Base-by-base conservation (phyloP, 75 land plant genomes). In the Sequoia sempervirens region DNA sequence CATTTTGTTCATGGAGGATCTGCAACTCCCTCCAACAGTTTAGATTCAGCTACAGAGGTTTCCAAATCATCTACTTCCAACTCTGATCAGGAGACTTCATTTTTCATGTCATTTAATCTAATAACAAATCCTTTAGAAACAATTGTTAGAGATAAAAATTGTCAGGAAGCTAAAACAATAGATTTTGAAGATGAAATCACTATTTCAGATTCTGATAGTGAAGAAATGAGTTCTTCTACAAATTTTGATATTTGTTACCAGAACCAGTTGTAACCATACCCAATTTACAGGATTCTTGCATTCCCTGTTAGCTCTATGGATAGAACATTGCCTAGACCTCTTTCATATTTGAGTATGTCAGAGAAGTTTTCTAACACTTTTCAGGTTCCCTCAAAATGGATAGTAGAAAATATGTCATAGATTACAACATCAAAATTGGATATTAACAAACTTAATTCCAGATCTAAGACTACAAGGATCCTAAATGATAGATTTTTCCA, bases 21-120 rank as follows among this genome's bases (percentile, higher is more conserved):
- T 84, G 91, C 90, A 13, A 91, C 93, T 80, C 93, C 94, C 32
- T 84, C 88, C 20, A 93, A 94, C 75, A 96, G 97, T 80, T 97
- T 97, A 37, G 99, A 96, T 2, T 80, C 96, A 69, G 76, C 86
- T 2, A 94, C 98, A 14, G 92, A 91, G 28, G 82, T 82, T 3
- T 43, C 79, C 13, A 88, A 92, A 20, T 93, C 95, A 13, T 93
- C 99, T 32, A 88, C 90, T 1, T 90, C 97, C 40, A 95, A 97
- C 85, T 92, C 95, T 36, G 99, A 96, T 83, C 92, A 80, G 10
- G 87, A 89, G 53, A 88, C 90, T 52, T 96, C 96, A 54, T 95
- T 94, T 4, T 90, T 85, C 38, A 70, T 81, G 5, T 23, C 83
- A 17, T 54, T 90, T 83, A 64, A 40, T 2, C 5, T 15, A 15